Evolutionary conservation across 2,329 filamentous ascomycete species (phyloP).

Genomic region (Colletotrichum sublineola): DNA sequence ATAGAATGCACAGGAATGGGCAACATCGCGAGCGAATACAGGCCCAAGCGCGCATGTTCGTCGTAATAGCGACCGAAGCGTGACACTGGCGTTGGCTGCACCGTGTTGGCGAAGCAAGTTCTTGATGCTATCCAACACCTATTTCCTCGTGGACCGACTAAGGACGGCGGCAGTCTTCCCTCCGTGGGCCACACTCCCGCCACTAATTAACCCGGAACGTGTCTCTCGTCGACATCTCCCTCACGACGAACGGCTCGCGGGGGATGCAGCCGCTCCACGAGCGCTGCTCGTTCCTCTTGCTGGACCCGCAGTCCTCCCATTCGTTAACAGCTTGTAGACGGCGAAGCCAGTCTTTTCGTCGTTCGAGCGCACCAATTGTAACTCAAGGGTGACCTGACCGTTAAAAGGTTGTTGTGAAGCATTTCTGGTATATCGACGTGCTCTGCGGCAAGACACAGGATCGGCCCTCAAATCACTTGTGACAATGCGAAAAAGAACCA

Average conservation of each 20-base stretch:
- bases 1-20: background rate
- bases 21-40: background rate
- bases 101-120: background rate
- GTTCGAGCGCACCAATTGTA: too few relatives aligned
- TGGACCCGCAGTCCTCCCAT: too few relatives aligned
- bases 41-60: too few relatives aligned
- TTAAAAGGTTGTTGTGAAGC: too few relatives aligned
- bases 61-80: background rate
- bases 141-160: background rate
- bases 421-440: too few relatives aligned
- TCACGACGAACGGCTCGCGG: constrained; percentile 2
- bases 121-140: too few relatives aligned
- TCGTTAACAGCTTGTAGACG: too few relatives aligned
- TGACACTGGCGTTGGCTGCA: background rate
- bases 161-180: constrained; percentile 21
- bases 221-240: constrained; percentile 11
- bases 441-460: too few relatives aligned
- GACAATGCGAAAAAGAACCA: background rate
- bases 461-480: background rate
- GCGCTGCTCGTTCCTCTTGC: too few relatives aligned
- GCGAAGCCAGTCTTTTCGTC: too few relatives aligned
- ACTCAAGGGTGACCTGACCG: too few relatives aligned
- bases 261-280: too few relatives aligned
- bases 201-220: constrained; percentile 18
- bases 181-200: constrained; percentile 14